phyloP scores from a whole-genome alignment of 345 rosid species.

The Bruguiera gymnorhiza region DNA sequence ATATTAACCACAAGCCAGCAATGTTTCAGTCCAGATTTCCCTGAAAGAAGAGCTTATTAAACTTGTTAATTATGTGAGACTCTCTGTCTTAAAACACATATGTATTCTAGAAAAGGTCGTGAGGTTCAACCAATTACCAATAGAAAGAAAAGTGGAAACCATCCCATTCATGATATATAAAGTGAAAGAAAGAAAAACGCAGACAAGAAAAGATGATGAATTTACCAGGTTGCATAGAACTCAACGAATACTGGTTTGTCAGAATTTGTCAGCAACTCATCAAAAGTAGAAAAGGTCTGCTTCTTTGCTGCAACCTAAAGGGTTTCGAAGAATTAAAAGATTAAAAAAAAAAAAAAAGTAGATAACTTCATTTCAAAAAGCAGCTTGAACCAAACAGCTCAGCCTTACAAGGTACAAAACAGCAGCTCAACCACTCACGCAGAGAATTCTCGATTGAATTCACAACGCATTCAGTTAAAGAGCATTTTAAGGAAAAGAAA shows the following conservation, averaged over 20 bases:
- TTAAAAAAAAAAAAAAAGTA: neutral
- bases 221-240: conserved; percentile 87
- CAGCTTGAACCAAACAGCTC: neutral
- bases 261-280: conserved; percentile 61
- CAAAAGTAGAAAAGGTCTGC: conserved; percentile 65
- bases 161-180: neutral
- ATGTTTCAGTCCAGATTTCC: neutral
- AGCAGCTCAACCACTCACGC: neutral
- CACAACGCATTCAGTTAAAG: neutral
- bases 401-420: neutral
- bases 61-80: too few species aligned
- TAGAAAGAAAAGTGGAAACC: too few species aligned
- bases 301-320: conserved; percentile 66
- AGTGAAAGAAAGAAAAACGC: neutral
- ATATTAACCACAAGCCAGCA: neutral
- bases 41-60: neutral
- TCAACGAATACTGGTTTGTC: conserved; percentile 81
- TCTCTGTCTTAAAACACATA: too few species aligned
- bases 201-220: neutral
- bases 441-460: neutral
- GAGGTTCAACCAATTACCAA: too few species aligned
- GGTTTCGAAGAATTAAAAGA: neutral
- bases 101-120: too few species aligned
- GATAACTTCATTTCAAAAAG: neutral
- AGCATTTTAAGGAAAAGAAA: neutral